A percentile compares a stretch with the other conserved stretches of the same genome.
These are phyloP conservation scores for Colletotrichum euphorbiae DNA, from an alignment of 2,329 filamentous ascomycete species.

Conservation along the genomic window DNA sequence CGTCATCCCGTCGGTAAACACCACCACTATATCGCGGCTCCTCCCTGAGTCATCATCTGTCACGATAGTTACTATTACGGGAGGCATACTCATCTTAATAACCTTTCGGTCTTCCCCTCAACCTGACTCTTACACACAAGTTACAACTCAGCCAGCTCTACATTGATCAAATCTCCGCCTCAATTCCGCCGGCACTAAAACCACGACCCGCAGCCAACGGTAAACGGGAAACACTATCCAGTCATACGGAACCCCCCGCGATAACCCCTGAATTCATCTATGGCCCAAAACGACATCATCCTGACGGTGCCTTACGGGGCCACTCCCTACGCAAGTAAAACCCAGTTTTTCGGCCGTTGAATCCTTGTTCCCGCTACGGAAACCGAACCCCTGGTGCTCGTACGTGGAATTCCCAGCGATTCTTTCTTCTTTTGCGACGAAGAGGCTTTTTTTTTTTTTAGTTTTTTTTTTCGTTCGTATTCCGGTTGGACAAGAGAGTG, in stretches of 20 bases:
- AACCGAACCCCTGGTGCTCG: background rate
- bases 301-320: constrained; percentile 31
- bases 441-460: background rate
- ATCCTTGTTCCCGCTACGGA: background rate
- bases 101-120: background rate
- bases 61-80: background rate
- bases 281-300: constrained; percentile 30
- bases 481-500: background rate
- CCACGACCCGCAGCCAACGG: background rate
- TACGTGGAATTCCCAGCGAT: background rate
- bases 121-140: constrained; percentile 9
- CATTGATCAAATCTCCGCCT: background rate
- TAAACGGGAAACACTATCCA: background rate
- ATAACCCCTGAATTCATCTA: constrained; percentile 1
- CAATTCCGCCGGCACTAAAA: too few species aligned
- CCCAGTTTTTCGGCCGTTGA: constrained; percentile 7
- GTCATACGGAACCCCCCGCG: background rate
- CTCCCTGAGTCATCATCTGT: too few species aligned
- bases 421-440: constrained; percentile 4
- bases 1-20: too few species aligned
- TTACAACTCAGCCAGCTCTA: background rate
- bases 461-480: background rate
- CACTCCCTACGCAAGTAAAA: background rate
- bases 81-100: background rate
- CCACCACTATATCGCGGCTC: too few species aligned